Conservation (phyloP, 768 basidiomycete species). For the Candolleomyces eurysporus region DNA sequence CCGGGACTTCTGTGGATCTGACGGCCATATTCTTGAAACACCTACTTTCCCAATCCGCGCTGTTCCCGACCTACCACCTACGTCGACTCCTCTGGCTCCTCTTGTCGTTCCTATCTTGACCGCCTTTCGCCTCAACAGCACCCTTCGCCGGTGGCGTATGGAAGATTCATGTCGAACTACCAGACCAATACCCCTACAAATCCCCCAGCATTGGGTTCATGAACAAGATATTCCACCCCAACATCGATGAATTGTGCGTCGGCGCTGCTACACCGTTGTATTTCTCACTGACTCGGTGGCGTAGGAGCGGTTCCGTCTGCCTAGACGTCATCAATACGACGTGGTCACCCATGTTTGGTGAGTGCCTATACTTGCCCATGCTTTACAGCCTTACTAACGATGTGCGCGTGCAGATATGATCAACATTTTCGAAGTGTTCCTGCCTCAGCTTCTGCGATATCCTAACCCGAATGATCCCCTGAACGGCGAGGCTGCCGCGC, state of each 20-base stretch:
- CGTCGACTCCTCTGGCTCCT: not conserved
- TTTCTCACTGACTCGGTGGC: constrained; percentile 2
- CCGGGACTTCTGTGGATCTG: not conserved
- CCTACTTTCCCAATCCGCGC: not conserved
- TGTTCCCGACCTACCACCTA: not conserved
- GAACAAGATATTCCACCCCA: constrained; percentile 99
- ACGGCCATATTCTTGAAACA: not conserved
- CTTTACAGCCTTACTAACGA: not conserved
- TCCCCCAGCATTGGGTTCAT: constrained; percentile 99
- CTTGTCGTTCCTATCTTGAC: not conserved
- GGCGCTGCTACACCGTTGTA: constrained; percentile 3
- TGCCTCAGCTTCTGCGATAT: constrained; percentile 95
- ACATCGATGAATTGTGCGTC: constrained; percentile 97
- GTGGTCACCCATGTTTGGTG: constrained; percentile 99
- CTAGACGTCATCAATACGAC: constrained; percentile 99
- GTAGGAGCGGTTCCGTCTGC: constrained; percentile 94
- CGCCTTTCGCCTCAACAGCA: constrained; percentile 44
- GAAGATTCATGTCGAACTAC: constrained; percentile 99
- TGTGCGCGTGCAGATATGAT: constrained; percentile 75
- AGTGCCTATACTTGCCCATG: constrained; percentile 24
- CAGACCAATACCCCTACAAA: constrained; percentile 98
- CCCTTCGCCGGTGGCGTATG: constrained; percentile 97
- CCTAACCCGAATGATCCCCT: constrained; percentile 98
- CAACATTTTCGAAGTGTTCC: constrained; percentile 98
- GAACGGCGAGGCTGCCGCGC: constrained; percentile 96